phyloP scores from a whole-genome alignment of 345 rosid species.

The Garcia nutans region DNA sequence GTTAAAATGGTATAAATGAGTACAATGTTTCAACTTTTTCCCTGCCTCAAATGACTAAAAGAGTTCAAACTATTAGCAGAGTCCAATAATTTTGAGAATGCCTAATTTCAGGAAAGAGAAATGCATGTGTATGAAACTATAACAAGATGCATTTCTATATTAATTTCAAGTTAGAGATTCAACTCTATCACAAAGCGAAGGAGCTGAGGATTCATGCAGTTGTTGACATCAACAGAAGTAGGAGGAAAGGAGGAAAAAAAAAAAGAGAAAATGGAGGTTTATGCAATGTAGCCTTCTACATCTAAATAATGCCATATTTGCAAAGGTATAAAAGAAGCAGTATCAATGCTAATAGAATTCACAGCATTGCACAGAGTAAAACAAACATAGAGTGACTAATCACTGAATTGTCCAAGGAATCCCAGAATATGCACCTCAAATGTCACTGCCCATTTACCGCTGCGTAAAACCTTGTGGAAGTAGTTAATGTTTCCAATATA shows the following conservation, averaged over 20 bases:
- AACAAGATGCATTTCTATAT: neutral
- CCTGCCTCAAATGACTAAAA: neutral
- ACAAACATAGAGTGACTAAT: slow-evolving; percentile 2
- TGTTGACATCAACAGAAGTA: neutral
- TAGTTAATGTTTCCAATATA: slow-evolving; percentile 86
- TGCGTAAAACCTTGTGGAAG: slow-evolving; percentile 79
- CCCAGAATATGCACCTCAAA: slow-evolving; percentile 58
- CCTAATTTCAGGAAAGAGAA: neutral
- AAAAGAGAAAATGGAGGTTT: neutral
- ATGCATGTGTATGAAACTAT: neutral
- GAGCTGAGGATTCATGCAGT: neutral
- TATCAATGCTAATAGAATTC: neutral
- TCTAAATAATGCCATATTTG: neutral
- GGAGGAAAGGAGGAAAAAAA: neutral
- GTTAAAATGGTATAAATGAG: neutral
- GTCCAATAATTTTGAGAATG: neutral
- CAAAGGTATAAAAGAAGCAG: neutral
- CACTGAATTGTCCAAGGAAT: neutral
- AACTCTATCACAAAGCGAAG: neutral
- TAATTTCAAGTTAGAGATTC: neutral
- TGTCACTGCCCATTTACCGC: slow-evolving; percentile 96
- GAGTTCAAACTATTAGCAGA: neutral
- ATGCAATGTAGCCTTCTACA: neutral
- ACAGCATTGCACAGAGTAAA: too few species aligned
- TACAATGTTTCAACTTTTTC: neutral